Evolutionary conservation across 2,329 filamentous ascomycete species (phyloP).

Genomic region (Podosphaera fusca): DNA sequence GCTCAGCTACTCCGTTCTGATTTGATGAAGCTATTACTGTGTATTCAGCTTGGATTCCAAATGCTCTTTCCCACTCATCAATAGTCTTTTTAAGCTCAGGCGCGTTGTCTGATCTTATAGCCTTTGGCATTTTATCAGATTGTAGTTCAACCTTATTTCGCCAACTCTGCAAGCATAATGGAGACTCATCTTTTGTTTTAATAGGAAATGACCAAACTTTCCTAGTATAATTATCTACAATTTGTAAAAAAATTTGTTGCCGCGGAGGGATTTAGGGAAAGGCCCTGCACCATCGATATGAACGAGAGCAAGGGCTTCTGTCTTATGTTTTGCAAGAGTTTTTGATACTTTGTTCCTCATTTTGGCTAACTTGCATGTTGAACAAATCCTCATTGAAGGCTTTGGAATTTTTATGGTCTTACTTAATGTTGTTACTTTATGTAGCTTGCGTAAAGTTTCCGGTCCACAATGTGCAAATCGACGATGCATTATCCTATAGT

Average conservation of each 20-base stretch:
- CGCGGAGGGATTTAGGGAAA: not conserved
- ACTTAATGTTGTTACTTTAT: too few relatives aligned
- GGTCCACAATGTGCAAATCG: not conserved
- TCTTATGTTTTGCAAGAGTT: slow-evolving; percentile 1
- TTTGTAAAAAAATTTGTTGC: not conserved
- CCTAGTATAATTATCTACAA: not conserved
- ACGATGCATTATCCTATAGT: not conserved
- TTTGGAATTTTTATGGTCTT: too few relatives aligned
- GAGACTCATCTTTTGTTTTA: not conserved
- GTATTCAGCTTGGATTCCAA: not conserved
- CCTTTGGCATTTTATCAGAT: not conserved
- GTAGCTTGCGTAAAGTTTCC: not conserved
- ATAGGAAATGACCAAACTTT: not conserved
- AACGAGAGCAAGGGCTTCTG: not conserved
- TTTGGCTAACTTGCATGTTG: not conserved
- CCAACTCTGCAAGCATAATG: not conserved
- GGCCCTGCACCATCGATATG: not conserved
- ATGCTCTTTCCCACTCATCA: not conserved
- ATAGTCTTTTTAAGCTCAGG: not conserved
- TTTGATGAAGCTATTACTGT: not conserved
- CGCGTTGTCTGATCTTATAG: not conserved
- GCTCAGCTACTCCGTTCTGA: not conserved
- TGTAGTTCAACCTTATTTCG: not conserved
- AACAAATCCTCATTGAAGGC: not conserved
- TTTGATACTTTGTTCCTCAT: not conserved